phyloP scores from a whole-genome alignment of 371 early-diverging fungal genomes.

The Gilbertella persicaria region DNA sequence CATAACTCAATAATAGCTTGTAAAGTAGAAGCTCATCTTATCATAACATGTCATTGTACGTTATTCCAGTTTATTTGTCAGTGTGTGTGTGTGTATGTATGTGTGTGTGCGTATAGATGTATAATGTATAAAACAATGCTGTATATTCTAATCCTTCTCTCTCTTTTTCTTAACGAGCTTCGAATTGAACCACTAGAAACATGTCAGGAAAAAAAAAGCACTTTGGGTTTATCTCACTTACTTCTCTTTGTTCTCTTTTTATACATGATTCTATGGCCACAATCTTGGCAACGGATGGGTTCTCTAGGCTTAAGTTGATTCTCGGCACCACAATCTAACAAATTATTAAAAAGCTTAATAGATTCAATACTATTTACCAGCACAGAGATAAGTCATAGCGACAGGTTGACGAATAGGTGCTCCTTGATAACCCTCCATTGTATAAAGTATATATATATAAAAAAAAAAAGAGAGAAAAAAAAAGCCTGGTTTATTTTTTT shows the following conservation, averaged over 20 bases:
- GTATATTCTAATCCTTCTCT: background rate
- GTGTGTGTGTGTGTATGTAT: no score
- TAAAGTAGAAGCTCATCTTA: no score
- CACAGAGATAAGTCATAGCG: conserved; percentile 66
- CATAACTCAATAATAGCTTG: no score
- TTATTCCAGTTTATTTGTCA: no score
- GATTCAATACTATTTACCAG: conserved; percentile 40
- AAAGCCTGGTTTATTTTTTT: no score
- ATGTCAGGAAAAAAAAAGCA: background rate
- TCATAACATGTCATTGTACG: no score
- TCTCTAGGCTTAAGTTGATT: conserved; percentile 93
- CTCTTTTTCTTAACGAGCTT: conserved; percentile 69
- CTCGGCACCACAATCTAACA: conserved; percentile 81
- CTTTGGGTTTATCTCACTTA: conserved; percentile 39
- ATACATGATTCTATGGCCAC: conserved; percentile 96
- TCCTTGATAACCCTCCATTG: conserved; percentile 49
- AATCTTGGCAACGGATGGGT: conserved; percentile 94
- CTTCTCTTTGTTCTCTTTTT: conserved; percentile 96
- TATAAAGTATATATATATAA: background rate
- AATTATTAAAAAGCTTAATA: no score
- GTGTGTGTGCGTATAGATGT: no score
- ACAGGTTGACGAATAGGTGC: conserved; percentile 55
- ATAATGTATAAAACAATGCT: no score
- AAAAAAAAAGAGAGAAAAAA: conserved; percentile 1
- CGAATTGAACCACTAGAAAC: conserved; percentile 79